Evolutionary conservation across 352 stramenopile genomes (phyloP).

Genomic region (Phytophthora tubulina): DNA sequence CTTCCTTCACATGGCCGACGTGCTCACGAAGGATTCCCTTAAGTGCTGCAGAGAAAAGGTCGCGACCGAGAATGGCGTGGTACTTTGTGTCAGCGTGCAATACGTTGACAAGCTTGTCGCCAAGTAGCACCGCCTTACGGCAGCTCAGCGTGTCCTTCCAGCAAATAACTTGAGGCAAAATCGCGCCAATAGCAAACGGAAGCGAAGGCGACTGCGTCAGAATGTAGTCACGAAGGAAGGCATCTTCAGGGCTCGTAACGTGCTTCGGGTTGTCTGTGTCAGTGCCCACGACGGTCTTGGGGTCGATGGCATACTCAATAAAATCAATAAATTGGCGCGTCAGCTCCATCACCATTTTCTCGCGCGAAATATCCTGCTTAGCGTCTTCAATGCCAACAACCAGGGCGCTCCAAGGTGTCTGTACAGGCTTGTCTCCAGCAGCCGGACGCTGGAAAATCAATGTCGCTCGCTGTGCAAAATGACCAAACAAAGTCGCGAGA

Average conservation of each 20-base stretch:
- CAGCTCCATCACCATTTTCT: conserved; percentile 82
- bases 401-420: conserved; percentile 58
- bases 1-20: conserved; percentile 76
- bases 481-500: conserved; percentile 58
- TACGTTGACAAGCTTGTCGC: conserved; percentile 74
- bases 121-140: conserved; percentile 63
- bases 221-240: conserved; percentile 70
- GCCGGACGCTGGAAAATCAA: conserved; percentile 47
- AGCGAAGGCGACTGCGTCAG: conserved; percentile 55
- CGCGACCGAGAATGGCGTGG: conserved; percentile 57
- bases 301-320: conserved; percentile 73
- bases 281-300: conserved; percentile 75
- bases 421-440: conserved; percentile 37
- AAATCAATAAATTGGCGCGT: conserved; percentile 77
- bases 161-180: conserved; percentile 69
- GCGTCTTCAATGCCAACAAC: conserved; percentile 74
- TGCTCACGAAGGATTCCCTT: conserved; percentile 67
- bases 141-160: conserved; percentile 84
- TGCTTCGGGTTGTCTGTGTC: conserved; percentile 85
- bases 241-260: conserved; percentile 69
- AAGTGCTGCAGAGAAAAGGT: conserved; percentile 71
- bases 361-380: conserved; percentile 72
- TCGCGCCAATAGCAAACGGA: conserved; percentile 55
- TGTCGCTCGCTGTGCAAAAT: conserved; percentile 64
- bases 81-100: conserved; percentile 54